phyloP scores from a whole-genome alignment of 345 rosid genomes.

The Eucalyptus paniculata region DNA sequence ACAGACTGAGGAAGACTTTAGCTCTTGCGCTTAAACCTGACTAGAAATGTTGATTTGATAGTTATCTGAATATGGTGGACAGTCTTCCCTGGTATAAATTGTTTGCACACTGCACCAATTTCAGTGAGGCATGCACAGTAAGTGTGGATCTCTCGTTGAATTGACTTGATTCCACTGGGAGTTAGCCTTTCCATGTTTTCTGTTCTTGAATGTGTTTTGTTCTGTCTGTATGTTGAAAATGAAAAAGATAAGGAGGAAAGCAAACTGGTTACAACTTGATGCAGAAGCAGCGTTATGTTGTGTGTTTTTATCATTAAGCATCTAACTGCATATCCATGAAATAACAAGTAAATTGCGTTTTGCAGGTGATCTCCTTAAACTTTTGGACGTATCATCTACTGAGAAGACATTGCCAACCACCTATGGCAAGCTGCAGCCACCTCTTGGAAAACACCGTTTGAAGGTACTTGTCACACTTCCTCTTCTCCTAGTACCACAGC shows the following conservation, averaged over 20 bases:
- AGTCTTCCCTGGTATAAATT: background rate
- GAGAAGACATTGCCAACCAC: conserved; percentile 60
- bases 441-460: conserved; percentile 86
- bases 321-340: background rate
- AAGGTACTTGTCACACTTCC: conserved; percentile 29
- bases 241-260: background rate
- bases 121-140: background rate
- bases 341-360: background rate
- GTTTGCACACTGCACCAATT: background rate
- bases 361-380: conserved; percentile 77
- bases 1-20: background rate
- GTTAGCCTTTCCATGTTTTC: background rate
- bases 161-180: background rate
- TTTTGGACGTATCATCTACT: conserved; percentile 56
- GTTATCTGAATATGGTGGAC: background rate
- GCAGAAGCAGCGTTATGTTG: background rate
- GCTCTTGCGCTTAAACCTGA: background rate
- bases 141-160: background rate
- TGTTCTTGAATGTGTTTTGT: background rate
- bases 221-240: background rate
- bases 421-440: conserved; percentile 88
- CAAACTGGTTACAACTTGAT: background rate
- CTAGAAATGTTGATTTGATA: background rate
- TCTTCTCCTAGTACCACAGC: background rate
- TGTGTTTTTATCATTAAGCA: background rate